Percentiles rank a stretch among this genome's conserved stretches.
Conservation (phyloP, 176 grass and related monocot species). For the Aegilops tauschii region DNA sequence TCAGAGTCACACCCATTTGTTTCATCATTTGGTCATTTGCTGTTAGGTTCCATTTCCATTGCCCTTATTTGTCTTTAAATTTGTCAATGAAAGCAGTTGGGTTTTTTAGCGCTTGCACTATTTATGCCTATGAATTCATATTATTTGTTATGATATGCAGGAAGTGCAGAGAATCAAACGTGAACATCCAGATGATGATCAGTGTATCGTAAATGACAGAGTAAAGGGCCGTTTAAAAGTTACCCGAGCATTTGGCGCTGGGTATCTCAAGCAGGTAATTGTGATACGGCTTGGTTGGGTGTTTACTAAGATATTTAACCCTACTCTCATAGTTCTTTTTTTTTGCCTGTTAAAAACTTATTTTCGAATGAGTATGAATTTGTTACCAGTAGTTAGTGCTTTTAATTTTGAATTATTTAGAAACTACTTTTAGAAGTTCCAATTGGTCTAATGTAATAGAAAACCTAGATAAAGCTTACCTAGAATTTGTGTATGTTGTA, state of each 20-base stretch:
- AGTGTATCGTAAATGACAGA: conserved; percentile 87
- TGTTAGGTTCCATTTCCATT: neutral
- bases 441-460: neutral
- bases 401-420: neutral
- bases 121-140: neutral
- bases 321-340: neutral
- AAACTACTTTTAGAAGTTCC: neutral
- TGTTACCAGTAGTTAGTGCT: neutral
- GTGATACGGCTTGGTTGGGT: neutral
- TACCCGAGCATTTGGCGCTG: conserved; percentile 88
- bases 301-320: neutral
- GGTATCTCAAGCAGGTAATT: conserved; percentile 92
- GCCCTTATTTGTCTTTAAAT: neutral
- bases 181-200: conserved; percentile 84
- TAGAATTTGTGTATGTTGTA: neutral
- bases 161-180: conserved; percentile 79
- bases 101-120: neutral
- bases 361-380: neutral
- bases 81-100: neutral
- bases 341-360: neutral
- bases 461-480: conserved; percentile 2
- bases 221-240: conserved; percentile 90
- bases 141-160: conserved; percentile 36
- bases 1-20: neutral
- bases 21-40: conserved; percentile 4